phyloP scores from a whole-genome alignment of 306 rosid genomes.

The Neltuma alba region DNA sequence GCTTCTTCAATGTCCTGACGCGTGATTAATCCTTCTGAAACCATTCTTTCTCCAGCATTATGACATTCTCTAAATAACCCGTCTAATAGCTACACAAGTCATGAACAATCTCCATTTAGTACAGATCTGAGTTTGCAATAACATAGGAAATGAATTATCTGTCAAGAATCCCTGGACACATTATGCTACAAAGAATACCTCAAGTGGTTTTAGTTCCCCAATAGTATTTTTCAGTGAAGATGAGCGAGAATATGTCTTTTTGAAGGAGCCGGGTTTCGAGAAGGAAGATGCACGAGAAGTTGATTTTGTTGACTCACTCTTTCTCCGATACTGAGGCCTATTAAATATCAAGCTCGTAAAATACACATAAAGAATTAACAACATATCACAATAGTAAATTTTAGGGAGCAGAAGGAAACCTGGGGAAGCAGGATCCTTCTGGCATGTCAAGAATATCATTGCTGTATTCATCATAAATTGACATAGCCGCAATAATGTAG shows the following conservation, averaged over 20 bases:
- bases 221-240: slow-evolving; percentile 61
- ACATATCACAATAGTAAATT: slow-evolving; percentile 16
- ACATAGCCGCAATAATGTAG: slow-evolving; percentile 71
- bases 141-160: not conserved
- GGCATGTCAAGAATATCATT: slow-evolving; percentile 91
- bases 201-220: slow-evolving; percentile 72
- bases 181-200: slow-evolving; percentile 54
- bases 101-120: slow-evolving; percentile 38
- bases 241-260: slow-evolving; percentile 54
- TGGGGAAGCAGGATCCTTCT: slow-evolving; percentile 92
- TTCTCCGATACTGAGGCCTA: slow-evolving; percentile 66
- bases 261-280: slow-evolving; percentile 61
- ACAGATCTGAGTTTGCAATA: slow-evolving; percentile 7
- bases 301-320: slow-evolving; percentile 34
- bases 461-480: slow-evolving; percentile 91
- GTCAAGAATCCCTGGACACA: slow-evolving; percentile 1
- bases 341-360: slow-evolving; percentile 33
- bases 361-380: not conserved
- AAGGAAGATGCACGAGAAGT: slow-evolving; percentile 44
- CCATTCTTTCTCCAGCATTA: slow-evolving; percentile 60
- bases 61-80: slow-evolving; percentile 65
- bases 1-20: slow-evolving; percentile 73
- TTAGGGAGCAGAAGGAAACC: slow-evolving; percentile 50
- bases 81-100: slow-evolving; percentile 67
- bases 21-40: slow-evolving; percentile 77